phyloP scores from a whole-genome alignment of 2,329 filamentous ascomycete genomes.

The Aspergillus intermedius region DNA sequence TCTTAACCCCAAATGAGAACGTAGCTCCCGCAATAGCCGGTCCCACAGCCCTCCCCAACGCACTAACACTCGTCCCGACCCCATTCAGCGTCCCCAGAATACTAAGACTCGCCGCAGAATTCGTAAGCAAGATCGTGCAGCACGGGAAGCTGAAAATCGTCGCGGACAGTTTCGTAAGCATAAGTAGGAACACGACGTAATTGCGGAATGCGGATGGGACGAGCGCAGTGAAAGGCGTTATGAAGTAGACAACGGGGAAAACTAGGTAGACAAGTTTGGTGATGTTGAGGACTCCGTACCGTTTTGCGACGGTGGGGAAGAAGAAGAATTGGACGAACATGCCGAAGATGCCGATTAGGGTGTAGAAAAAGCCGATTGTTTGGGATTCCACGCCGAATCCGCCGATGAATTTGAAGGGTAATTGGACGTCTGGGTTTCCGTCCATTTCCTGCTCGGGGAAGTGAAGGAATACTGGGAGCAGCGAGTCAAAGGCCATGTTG shows the following conservation, averaged over 20 bases:
- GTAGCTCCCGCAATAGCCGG: constrained; percentile 66
- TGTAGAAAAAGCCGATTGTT: constrained; percentile 79
- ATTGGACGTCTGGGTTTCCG: constrained; percentile 50
- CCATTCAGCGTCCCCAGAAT: constrained; percentile 87
- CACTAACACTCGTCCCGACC: constrained; percentile 75
- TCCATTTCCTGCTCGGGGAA: constrained; percentile 55
- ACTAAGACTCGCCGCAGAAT: constrained; percentile 67
- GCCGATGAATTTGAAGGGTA: constrained; percentile 75
- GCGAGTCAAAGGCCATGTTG: constrained; percentile 76
- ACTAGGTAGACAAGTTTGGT: constrained; percentile 60
- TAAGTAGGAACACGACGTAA: constrained; percentile 55
- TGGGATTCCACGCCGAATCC: constrained; percentile 70
- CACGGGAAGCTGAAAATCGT: constrained; percentile 86
- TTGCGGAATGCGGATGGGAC: constrained; percentile 50
- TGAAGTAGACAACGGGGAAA: constrained; percentile 69
- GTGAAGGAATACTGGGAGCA: constrained; percentile 83
- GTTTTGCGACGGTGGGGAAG: constrained; percentile 68
- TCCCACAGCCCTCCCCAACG: constrained; percentile 70
- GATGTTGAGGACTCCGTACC: constrained; percentile 67
- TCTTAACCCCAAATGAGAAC: constrained; percentile 70
- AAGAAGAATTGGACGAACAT: constrained; percentile 79
- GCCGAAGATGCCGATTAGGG: constrained; percentile 70
- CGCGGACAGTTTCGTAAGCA: constrained; percentile 67
- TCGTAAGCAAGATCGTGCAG: constrained; percentile 82
- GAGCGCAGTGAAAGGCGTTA: constrained; percentile 75